Evolutionary conservation across 176 grass and related monocot genomes (phyloP).

Genomic region (Dactylis glomerata): DNA sequence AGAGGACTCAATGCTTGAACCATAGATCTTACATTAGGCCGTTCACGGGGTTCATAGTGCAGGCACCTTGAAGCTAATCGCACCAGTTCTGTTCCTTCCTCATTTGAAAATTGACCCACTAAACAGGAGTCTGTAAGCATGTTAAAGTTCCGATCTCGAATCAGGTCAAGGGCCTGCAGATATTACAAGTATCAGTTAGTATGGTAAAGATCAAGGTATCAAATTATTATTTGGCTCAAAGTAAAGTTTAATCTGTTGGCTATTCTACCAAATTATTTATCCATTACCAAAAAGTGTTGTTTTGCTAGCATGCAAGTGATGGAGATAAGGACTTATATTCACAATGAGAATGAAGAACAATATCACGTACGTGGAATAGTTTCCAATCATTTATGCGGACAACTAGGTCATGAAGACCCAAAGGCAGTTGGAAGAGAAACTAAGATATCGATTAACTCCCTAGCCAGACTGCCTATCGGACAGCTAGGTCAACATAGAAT

Average conservation of each 20-base stretch:
- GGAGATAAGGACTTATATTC: background rate
- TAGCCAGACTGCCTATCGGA: background rate
- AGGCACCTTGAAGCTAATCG: slow-evolving; percentile 96
- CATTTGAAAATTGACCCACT: slow-evolving; percentile 95
- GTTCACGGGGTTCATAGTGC: slow-evolving; percentile 92
- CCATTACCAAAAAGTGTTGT: background rate
- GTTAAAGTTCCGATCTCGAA: slow-evolving; percentile 93
- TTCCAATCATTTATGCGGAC: background rate
- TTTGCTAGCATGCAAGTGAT: slow-evolving; percentile 18
- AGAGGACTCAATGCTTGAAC: slow-evolving; percentile 80
- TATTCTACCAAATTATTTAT: background rate
- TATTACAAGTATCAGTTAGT: slow-evolving; percentile 30
- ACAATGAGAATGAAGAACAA: background rate
- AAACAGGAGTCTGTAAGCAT: slow-evolving; percentile 96
- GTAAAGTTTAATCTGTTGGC: background rate
- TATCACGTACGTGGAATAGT: background rate
- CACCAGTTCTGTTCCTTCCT: slow-evolving; percentile 94
- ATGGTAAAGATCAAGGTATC: slow-evolving; percentile 6
- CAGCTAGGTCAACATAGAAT: background rate
- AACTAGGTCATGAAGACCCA: background rate
- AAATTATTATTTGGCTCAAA: background rate
- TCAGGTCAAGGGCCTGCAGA: slow-evolving; percentile 94
- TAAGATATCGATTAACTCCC: background rate
- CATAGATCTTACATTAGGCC: slow-evolving; percentile 87
- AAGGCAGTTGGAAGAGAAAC: background rate